Conservation (phyloP, 345 rosid genomes). For the Lepidium didymum region DNA sequence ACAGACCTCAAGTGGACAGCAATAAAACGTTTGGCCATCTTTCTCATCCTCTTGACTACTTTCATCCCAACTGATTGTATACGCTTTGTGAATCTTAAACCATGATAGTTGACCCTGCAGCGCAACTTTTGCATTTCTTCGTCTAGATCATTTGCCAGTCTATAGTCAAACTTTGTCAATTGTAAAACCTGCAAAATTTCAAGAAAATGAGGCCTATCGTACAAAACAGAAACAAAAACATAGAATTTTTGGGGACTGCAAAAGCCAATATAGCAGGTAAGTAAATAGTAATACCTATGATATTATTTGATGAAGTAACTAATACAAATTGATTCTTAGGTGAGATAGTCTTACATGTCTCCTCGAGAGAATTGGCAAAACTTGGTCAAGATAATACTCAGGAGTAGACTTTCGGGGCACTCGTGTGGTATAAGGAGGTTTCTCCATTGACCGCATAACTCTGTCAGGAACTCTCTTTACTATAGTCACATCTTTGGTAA, state of each 20-base stretch:
- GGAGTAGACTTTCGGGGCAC: constrained; percentile 95
- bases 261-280: background rate
- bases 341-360: constrained; percentile 53
- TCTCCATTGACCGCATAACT: constrained; percentile 90
- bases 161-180: constrained; percentile 93
- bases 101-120: constrained; percentile 89
- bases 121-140: constrained; percentile 88
- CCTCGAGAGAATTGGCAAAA: constrained; percentile 73
- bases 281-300: background rate
- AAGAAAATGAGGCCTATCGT: background rate
- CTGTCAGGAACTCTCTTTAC: constrained; percentile 94
- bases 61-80: constrained; percentile 71
- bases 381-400: constrained; percentile 94
- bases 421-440: constrained; percentile 95
- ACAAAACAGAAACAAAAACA: background rate
- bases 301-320: background rate
- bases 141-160: constrained; percentile 85
- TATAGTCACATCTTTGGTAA: constrained; percentile 81
- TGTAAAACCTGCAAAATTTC: constrained; percentile 77
- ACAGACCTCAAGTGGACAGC: constrained; percentile 90
- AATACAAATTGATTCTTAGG: constrained; percentile 1
- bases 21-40: constrained; percentile 69
- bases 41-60: constrained; percentile 68
- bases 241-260: background rate
- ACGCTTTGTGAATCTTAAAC: constrained; percentile 80